Conservation (phyloP, 257 asterid species). For the Paraleonurus japonicus region DNA sequence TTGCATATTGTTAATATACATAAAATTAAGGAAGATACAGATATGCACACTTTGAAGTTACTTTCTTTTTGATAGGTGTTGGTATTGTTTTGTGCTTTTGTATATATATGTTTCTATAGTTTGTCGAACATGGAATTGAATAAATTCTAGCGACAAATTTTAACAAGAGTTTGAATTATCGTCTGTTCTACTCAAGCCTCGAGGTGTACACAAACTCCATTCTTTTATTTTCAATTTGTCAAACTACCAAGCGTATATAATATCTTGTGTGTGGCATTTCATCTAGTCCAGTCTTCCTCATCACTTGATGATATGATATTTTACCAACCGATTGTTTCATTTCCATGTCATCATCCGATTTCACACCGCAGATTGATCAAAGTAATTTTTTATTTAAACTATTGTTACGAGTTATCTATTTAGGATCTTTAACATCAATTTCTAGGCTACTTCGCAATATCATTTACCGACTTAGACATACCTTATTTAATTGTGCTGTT, state of each 20-base stretch:
- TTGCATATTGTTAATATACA: background rate
- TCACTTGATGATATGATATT: background rate
- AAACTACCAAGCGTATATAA: background rate
- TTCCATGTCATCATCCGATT: background rate
- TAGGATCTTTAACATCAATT: background rate
- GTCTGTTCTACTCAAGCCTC: background rate
- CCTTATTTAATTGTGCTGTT: background rate
- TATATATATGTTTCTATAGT: background rate
- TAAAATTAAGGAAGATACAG: background rate
- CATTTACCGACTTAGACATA: background rate
- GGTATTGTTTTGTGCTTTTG: background rate
- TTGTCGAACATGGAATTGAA: background rate
- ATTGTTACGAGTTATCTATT: conserved; percentile 1
- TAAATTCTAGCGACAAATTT: background rate
- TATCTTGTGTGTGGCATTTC: background rate
- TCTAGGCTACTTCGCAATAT: too few relatives aligned
- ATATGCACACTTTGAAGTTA: background rate
- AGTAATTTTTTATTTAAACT: background rate
- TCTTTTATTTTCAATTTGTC: background rate
- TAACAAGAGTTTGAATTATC: background rate
- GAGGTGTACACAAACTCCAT: background rate
- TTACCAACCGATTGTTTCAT: background rate
- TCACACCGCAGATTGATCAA: background rate
- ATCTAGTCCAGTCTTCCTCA: background rate
- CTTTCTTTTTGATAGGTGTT: background rate